A percentile compares a stretch with the other conserved stretches of the same genome.
phyloP scores from a whole-genome alignment of 495 filamentous ascomycete species.

The Mytilinidion resinicola region DNA sequence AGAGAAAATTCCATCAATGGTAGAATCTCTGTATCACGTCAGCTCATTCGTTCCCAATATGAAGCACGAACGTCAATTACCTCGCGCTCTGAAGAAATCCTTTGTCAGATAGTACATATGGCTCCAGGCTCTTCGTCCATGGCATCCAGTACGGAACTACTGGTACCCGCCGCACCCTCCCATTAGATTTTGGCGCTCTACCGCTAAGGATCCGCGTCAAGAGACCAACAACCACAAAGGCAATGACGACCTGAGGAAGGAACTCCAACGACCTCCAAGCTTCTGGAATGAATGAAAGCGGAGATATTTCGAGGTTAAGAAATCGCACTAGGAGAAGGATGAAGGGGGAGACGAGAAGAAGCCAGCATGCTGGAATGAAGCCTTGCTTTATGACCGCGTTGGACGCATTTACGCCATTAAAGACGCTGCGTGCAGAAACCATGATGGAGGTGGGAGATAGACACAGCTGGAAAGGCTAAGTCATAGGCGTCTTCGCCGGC shows the following conservation, averaged over 20 bases:
- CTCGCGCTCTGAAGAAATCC: slow-evolving; percentile 38
- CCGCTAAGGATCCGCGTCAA: slow-evolving; percentile 26
- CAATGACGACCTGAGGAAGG: slow-evolving; percentile 13
- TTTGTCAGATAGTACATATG: slow-evolving; percentile 43
- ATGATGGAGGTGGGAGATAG: slow-evolving; percentile 1
- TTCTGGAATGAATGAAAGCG: not conserved
- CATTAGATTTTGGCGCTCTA: not conserved
- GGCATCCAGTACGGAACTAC: slow-evolving; percentile 56
- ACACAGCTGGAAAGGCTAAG: not conserved
- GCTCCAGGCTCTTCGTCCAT: slow-evolving; percentile 48
- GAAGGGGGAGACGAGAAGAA: slow-evolving; percentile 16
- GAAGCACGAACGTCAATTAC: slow-evolving; percentile 31
- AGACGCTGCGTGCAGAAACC: slow-evolving; percentile 11
- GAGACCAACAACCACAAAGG: slow-evolving; percentile 15
- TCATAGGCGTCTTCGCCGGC: not conserved
- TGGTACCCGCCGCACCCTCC: slow-evolving; percentile 33
- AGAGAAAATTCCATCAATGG: slow-evolving; percentile 45
- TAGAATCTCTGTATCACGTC: slow-evolving; percentile 31
- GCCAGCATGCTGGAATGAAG: slow-evolving; percentile 23
- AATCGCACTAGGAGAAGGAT: slow-evolving; percentile 8
- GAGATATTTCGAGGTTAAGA: not conserved
- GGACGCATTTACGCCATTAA: slow-evolving; percentile 20
- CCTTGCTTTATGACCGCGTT: slow-evolving; percentile 17
- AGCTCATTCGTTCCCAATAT: not conserved
- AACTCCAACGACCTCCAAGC: slow-evolving; percentile 7